Percentiles rank a stretch among this genome's conserved stretches.
Conservation (phyloP, 2,329 filamentous ascomycete species). For the Fusarium sp. region DNA sequence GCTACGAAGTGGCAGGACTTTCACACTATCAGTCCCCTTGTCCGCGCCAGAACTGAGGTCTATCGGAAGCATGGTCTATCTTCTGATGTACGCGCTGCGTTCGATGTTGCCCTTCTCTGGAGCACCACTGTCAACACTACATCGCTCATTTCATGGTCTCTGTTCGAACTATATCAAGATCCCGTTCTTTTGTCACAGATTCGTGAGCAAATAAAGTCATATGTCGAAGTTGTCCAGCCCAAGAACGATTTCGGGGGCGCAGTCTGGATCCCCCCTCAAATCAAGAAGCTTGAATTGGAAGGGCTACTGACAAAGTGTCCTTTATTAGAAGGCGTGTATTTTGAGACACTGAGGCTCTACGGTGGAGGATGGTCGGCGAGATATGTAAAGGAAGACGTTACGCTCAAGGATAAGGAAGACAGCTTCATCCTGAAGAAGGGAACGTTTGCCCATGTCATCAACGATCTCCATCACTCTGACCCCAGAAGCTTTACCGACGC, state of each 20-base stretch:
- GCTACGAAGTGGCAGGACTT: conserved; percentile 52
- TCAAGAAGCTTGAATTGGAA: conserved; percentile 52
- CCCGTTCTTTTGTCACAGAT: conserved; percentile 52
- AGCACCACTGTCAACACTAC: conserved; percentile 54
- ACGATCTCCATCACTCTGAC: conserved; percentile 52
- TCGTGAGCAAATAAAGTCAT: conserved; percentile 53
- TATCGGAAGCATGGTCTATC: conserved; percentile 48
- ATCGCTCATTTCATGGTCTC: conserved; percentile 54
- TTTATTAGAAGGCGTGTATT: conserved; percentile 53
- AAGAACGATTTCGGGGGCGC: conserved; percentile 51
- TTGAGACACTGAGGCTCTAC: conserved; percentile 56
- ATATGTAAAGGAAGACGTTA: conserved; percentile 48
- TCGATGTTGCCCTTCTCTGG: conserved; percentile 53
- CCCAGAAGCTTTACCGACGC: conserved; percentile 49
- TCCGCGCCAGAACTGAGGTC: conserved; percentile 47
- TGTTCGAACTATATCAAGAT: conserved; percentile 55
- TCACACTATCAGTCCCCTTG: conserved; percentile 50
- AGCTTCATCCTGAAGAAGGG: conserved; percentile 50
- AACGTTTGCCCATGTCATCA: conserved; percentile 49
- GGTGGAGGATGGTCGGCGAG: conserved; percentile 49
- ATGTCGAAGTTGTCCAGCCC: conserved; percentile 48
- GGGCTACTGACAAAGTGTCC: conserved; percentile 52
- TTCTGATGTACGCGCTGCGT: conserved; percentile 48
- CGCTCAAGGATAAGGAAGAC: conserved; percentile 45
- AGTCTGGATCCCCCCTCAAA: conserved; percentile 50